Percentiles rank a stretch among this genome's conserved stretches.
These are phyloP conservation scores for Termitomyces sp. DNA, from an alignment of 768 basidiomycete genomes.

Conservation along the genomic window DNA sequence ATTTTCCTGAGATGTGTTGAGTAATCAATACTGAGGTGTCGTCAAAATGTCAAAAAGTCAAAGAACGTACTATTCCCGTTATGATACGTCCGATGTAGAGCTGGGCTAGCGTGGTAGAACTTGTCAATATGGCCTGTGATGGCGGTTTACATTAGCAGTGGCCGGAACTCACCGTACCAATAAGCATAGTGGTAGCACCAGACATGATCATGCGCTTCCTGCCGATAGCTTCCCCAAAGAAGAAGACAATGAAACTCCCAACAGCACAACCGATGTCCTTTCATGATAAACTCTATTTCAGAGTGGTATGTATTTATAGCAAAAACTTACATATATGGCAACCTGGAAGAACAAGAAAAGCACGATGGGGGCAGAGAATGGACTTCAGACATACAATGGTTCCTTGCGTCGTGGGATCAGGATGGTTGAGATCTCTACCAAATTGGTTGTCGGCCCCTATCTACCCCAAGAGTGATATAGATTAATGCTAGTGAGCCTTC, in stretches of 20 bases:
- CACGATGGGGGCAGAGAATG: no score
- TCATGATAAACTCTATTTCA: background rate
- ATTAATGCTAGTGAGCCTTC: background rate
- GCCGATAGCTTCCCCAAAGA: slow-evolving; percentile 31
- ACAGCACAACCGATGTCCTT: slow-evolving; percentile 35
- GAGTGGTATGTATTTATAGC: background rate
- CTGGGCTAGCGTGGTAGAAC: slow-evolving; percentile 32
- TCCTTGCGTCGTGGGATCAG: slow-evolving; percentile 30
- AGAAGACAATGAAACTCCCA: slow-evolving; percentile 29
- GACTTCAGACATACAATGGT: slow-evolving; percentile 24
- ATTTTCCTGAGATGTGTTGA: slow-evolving; percentile 22
- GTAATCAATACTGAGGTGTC: background rate
- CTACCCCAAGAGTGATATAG: slow-evolving; percentile 9
- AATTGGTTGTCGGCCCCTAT: slow-evolving; percentile 38
- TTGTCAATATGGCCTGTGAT: slow-evolving; percentile 28
- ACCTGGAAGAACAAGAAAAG: slow-evolving; percentile 2
- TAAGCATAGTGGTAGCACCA: slow-evolving; percentile 29
- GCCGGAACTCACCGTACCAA: slow-evolving; percentile 25
- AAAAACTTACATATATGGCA: slow-evolving; percentile 26
- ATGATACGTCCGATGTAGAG: slow-evolving; percentile 31
- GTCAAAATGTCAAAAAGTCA: background rate
- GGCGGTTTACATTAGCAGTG: background rate
- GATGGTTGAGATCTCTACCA: slow-evolving; percentile 29
- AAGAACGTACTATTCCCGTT: slow-evolving; percentile 26
- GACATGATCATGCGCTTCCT: slow-evolving; percentile 33